phyloP scores from a whole-genome alignment of 2,329 filamentous ascomycete genomes.

The Fusarium haematococcum region DNA sequence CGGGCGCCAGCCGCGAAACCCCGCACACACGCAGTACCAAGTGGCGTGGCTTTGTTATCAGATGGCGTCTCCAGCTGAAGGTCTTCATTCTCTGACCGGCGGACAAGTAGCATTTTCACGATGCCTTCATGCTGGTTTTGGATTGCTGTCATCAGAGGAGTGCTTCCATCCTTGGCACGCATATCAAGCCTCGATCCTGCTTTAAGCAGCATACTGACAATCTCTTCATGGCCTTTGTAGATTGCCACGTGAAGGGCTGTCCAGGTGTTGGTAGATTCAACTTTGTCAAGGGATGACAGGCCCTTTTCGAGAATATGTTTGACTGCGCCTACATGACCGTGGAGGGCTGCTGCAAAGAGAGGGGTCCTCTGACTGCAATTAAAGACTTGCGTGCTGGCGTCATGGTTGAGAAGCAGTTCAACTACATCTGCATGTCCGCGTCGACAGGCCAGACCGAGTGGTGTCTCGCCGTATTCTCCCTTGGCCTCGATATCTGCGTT shows the following conservation, averaged over 20 bases:
- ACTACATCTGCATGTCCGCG: background rate
- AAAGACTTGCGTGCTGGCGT: background rate
- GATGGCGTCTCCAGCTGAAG: background rate
- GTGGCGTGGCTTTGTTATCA: background rate
- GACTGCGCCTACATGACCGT: background rate
- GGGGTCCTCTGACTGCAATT: background rate
- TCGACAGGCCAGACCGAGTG: background rate
- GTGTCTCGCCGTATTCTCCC: background rate
- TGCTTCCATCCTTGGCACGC: background rate
- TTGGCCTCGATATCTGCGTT: background rate
- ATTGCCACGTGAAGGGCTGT: background rate
- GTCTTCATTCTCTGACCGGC: background rate
- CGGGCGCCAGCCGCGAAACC: background rate
- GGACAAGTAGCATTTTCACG: background rate
- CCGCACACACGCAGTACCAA: background rate
- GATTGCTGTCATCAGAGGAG: background rate
- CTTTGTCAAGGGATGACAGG: background rate
- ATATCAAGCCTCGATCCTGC: background rate
- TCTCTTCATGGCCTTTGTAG: background rate
- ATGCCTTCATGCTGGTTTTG: background rate
- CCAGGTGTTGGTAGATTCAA: background rate
- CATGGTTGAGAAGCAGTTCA: background rate
- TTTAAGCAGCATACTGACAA: background rate
- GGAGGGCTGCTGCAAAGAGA: background rate
- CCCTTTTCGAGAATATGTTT: background rate